These are phyloP conservation scores for Adansonia gregorii DNA, from an alignment of 441 rosid species.

Conservation along the genomic window DNA sequence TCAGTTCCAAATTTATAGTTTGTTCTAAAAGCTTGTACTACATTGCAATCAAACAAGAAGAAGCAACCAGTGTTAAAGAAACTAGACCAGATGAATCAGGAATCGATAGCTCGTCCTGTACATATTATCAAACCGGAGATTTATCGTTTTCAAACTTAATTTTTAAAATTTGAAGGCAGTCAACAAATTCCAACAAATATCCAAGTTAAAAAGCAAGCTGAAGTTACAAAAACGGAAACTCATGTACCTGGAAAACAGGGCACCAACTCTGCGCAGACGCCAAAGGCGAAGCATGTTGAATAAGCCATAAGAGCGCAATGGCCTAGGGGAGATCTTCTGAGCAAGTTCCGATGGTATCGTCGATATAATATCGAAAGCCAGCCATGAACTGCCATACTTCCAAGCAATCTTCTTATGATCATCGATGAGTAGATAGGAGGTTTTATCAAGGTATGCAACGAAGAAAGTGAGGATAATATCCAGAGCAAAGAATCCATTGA, in stretches of 20 bases:
- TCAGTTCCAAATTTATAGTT: no score
- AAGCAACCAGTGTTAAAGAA: neutral
- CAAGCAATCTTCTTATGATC: conserved; percentile 57
- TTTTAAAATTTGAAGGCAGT: neutral
- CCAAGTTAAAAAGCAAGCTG: neutral
- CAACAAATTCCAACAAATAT: neutral
- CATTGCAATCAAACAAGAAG: neutral
- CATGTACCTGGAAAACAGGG: conserved; percentile 63
- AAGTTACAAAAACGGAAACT: neutral
- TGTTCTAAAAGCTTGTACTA: no score
- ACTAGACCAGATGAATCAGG: no score
- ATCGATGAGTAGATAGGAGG: conserved; percentile 58
- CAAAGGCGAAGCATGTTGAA: conserved; percentile 84
- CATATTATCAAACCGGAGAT: no score
- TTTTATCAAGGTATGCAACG: conserved; percentile 67
- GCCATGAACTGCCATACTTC: conserved; percentile 61
- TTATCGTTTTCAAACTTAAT: no score
- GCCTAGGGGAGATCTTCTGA: conserved; percentile 49
- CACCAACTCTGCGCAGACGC: conserved; percentile 81
- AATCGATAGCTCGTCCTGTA: no score
- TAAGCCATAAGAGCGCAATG: conserved; percentile 52
- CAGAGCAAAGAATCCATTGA: conserved; percentile 69
- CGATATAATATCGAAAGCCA: conserved; percentile 62
- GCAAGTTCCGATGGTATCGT: conserved; percentile 70
- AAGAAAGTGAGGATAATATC: conserved; percentile 73